phyloP scores from a whole-genome alignment of 2,329 filamentous ascomycete species.

The Alternaria triticimaculans region DNA sequence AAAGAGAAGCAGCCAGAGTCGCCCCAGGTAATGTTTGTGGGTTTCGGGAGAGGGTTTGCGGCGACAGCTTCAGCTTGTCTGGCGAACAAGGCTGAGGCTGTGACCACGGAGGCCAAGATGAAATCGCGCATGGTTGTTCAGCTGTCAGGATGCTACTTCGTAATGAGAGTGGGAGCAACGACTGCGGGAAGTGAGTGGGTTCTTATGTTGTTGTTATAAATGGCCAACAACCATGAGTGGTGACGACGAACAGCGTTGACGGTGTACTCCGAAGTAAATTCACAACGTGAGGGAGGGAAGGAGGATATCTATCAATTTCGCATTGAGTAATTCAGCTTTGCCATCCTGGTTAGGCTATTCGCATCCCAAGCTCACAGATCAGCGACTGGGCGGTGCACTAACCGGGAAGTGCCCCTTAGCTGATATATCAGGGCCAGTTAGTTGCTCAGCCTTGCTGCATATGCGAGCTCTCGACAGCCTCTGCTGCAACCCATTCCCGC shows the following conservation, averaged over 20 bases:
- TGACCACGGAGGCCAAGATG: constrained; percentile 38
- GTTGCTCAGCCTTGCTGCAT: constrained; percentile 37
- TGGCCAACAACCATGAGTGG: neutral
- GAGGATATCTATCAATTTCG: constrained; percentile 32
- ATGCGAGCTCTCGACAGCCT: constrained; percentile 25
- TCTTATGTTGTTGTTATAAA: neutral
- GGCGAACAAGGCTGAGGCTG: constrained; percentile 46
- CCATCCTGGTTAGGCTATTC: constrained; percentile 19
- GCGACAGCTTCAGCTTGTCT: constrained; percentile 53
- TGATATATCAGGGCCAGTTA: constrained; percentile 19
- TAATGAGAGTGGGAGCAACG: neutral
- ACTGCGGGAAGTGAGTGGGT: neutral
- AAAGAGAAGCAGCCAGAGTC: constrained; percentile 58
- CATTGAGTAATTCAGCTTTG: constrained; percentile 10
- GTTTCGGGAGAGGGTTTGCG: constrained; percentile 63
- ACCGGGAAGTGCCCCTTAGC: constrained; percentile 16
- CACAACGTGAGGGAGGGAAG: constrained; percentile 9
- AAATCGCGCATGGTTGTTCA: constrained; percentile 39
- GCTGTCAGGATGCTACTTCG: neutral
- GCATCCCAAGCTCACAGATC: constrained; percentile 4
- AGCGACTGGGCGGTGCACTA: constrained; percentile 12
- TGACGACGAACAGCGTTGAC: constrained; percentile 8
- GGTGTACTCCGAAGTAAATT: neutral
- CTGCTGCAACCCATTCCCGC: constrained; percentile 11
- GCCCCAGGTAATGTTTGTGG: constrained; percentile 61